Evolutionary conservation across 2,329 filamentous ascomycete genomes (phyloP), one percentile per base, ranked within the genome.

Genomic region (Albifimbria verrucaria): DNA sequence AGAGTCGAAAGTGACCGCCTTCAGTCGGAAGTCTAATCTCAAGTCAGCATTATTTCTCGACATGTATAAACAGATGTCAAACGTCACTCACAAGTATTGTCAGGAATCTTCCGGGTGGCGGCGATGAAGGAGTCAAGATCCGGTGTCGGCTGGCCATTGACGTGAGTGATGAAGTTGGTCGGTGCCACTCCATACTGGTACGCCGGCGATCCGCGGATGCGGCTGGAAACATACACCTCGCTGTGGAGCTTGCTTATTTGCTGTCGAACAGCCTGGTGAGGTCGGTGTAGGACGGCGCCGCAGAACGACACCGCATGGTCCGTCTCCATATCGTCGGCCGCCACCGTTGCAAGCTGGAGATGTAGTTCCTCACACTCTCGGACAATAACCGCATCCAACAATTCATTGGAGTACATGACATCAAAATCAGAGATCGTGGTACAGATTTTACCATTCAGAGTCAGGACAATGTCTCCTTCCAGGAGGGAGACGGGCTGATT

Each of bases 1-100:
- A 65, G 95, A 96, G 70, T 99, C 94, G 66, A 99, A 99, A 0
- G 94, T 97, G 70, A 97, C 91, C n/a, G 94, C 91, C 70, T 93
- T 92, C 50, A 99, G 80, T 18, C 94, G 87, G 85, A 99, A 99
- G 73, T 99, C 85, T 88, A 53, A 26, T n/a, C 18, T n/a, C 36
- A 11, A 22, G 51, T 62, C 56, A 66, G 64, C 21, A 43, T 10
- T 10, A 21, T 23, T 32, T 32, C 18, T 21, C 7, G 12, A 17
- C n/a, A 9, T n/a, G 15, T n/a, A n/a, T n/a, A n/a, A n/a, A n/a
- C n/a, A n/a, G 24, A n/a, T 11, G 2, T 18, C 2, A 36, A 6
- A 5, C 4, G 1, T 25, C 22, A 41, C 83, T 71, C 72, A 88
- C 85, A 99, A 2, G 92, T 96, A 66, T 99, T 99, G 64, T 99